Base-by-base conservation (phyloP, 345 rosid genomes). In the Anastatica hierochuntica region DNA sequence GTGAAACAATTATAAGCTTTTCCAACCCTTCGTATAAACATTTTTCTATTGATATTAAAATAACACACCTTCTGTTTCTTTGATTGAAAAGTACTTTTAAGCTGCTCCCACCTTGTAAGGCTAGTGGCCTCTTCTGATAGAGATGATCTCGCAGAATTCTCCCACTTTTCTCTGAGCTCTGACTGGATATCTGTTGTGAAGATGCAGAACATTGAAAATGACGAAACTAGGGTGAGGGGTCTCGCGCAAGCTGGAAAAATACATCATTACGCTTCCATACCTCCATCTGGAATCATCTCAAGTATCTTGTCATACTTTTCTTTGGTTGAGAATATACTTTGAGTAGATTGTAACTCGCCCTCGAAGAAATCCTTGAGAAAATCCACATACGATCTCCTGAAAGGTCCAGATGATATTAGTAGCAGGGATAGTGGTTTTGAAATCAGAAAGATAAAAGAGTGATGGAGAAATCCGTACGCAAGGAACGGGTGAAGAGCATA, bases 151-250 rank as follows among this genome's bases (percentile, higher is more conserved):
- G 66, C 80, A 24, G 68, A 71, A 55, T 66, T 82, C 53, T 81
- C 90, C 95, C 97, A 92, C 73, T 69, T 85, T 21, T 81, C 88
- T 51, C 88, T 77, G 55, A 92, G 79, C 58, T 85, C 95, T 58
- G 85, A 69, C 63, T 90, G 72, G 71, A 76, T 76, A 69, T 86
- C 97, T 83, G 70, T 67, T 42, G 44, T 56, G 12, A 47, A 30
- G 31, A 43, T 48, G 14, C 19, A 40, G 36, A 62, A 21, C 19
- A 54, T 67, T 43, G 46, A 24, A 46, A 74, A 53, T 57, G 40
- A 35, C n/a, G 20, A 34, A 50, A 34, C 52, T 14, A 33, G 10
- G 26, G 43, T 45, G 5, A 45, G 30, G 21, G 43, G 33, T 14
- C 26, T 13, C 10, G 4, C 9, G 1, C 37, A 38, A 0, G 34